Conservation (phyloP, 768 basidiomycete species). For the Pisolithus tinctorius region DNA sequence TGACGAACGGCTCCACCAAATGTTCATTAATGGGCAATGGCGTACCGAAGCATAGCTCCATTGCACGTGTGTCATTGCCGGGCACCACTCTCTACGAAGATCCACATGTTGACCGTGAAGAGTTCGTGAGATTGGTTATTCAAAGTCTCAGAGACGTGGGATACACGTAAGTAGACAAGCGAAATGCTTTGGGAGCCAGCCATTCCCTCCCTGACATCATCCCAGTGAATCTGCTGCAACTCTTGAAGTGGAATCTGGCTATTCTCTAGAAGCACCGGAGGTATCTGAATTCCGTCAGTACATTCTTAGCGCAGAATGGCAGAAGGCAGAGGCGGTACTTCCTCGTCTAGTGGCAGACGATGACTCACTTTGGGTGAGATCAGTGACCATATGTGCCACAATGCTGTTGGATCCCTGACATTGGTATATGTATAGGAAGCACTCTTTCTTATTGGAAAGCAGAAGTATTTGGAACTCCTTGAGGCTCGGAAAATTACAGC, state of each 20-base stretch:
- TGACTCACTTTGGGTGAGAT: constrained; percentile 59
- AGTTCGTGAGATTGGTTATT: constrained; percentile 83
- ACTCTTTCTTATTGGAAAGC: constrained; percentile 82
- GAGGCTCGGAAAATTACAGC: constrained; percentile 74
- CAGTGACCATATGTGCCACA: constrained; percentile 18
- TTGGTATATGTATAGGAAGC: constrained; percentile 49
- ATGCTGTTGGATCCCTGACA: constrained; percentile 12
- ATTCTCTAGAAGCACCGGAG: constrained; percentile 69
- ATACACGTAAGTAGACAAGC: constrained; percentile 43
- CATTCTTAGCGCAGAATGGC: constrained; percentile 77
- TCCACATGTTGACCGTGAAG: constrained; percentile 77
- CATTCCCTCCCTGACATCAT: constrained; percentile 10
- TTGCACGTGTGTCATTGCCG: constrained; percentile 60
- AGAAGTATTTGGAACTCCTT: constrained; percentile 92
- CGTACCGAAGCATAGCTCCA: constrained; percentile 38
- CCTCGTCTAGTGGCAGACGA: constrained; percentile 58
- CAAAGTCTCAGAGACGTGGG: constrained; percentile 90
- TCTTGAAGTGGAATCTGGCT: constrained; percentile 90
- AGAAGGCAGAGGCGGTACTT: constrained; percentile 66
- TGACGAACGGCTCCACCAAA: constrained; percentile 29
- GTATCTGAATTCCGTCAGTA: constrained; percentile 77
- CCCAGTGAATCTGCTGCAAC: constrained; percentile 80
- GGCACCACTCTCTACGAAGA: constrained; percentile 75
- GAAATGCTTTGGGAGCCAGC: constrained; percentile 2
- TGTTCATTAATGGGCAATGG: constrained; percentile 44